Percentiles rank a stretch among this genome's conserved stretches.
phyloP scores from a whole-genome alignment of 1,284 basidiomycete species.

The Ustilago nuda region DNA sequence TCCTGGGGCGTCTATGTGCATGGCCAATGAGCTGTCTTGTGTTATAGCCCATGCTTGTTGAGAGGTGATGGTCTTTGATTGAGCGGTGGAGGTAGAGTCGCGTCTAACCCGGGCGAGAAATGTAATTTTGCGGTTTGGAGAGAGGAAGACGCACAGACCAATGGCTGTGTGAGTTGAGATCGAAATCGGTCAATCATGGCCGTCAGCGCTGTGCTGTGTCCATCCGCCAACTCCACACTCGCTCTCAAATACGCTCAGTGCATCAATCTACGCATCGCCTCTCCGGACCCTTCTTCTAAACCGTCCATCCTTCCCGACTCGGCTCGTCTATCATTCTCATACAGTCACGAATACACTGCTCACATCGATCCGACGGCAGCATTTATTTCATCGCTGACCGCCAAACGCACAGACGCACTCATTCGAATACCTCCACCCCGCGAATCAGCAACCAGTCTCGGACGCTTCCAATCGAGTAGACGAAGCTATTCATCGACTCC shows the following conservation, averaged over 20 bases:
- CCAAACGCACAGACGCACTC: not conserved
- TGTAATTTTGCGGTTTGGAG: not conserved
- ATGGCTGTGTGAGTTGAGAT: slow-evolving; percentile 27
- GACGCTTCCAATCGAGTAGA: not conserved
- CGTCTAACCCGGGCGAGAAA: slow-evolving; percentile 30
- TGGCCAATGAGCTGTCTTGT: not conserved
- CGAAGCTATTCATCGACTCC: not conserved
- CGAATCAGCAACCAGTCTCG: not conserved
- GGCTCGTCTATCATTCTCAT: not conserved
- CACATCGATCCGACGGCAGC: not conserved
- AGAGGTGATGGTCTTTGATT: not conserved
- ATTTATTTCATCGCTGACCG: not conserved
- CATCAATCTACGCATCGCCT: slow-evolving; percentile 1
- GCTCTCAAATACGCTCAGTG: not conserved
- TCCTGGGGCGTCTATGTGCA: not conserved
- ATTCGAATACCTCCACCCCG: not conserved
- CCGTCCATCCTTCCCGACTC: not conserved
- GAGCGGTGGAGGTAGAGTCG: not conserved
- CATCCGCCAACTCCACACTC: slow-evolving; percentile 44
- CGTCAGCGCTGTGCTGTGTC: slow-evolving; percentile 8
- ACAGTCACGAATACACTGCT: not conserved
- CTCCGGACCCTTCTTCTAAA: slow-evolving; percentile 5
- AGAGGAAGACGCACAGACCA: slow-evolving; percentile 37
- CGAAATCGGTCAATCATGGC: slow-evolving; percentile 14
- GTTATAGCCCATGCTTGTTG: not conserved